These are phyloP conservation scores for Heterobasidion occidentale DNA, from an alignment of 1,284 basidiomycete genomes.

Conservation along the genomic window DNA sequence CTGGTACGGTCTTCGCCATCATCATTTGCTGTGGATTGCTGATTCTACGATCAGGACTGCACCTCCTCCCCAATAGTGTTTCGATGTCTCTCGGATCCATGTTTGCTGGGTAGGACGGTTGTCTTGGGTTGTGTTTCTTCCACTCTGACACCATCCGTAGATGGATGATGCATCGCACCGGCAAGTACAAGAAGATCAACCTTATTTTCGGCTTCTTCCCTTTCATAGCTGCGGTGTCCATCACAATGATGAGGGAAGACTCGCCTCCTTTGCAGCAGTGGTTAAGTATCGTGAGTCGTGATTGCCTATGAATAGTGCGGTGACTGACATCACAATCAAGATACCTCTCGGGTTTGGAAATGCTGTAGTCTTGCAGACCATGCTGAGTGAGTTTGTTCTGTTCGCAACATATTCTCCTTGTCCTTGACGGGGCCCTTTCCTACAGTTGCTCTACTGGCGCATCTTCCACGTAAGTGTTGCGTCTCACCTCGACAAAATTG, in stretches of 20 bases:
- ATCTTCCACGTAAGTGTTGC: conserved; percentile 48
- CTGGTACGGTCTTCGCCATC: conserved; percentile 31
- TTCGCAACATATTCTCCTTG: not conserved
- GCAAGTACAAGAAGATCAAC: conserved; percentile 71
- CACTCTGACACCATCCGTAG: conserved; percentile 9
- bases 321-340: conserved; percentile 23
- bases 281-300: conserved; percentile 60
- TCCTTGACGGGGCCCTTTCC: not conserved
- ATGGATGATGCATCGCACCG: conserved; percentile 74
- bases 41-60: conserved; percentile 44
- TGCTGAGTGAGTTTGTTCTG: conserved; percentile 47
- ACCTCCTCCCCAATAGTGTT: conserved; percentile 73
- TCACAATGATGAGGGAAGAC: conserved; percentile 49
- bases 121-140: not conserved
- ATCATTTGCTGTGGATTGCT: not conserved
- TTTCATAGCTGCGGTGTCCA: conserved; percentile 53
- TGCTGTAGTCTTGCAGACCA: conserved; percentile 75
- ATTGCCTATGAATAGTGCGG: not conserved
- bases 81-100: conserved; percentile 70
- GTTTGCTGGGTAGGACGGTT: conserved; percentile 55
- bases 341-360: conserved; percentile 74
- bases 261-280: conserved; percentile 59
- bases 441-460: conserved; percentile 66
- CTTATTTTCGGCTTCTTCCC: conserved; percentile 65
- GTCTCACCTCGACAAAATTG: not conserved